Percentiles rank a stretch among this genome's conserved stretches.
Conservation (phyloP, 169 alveolate genomes). For the Plasmodium knowlesi region DNA sequence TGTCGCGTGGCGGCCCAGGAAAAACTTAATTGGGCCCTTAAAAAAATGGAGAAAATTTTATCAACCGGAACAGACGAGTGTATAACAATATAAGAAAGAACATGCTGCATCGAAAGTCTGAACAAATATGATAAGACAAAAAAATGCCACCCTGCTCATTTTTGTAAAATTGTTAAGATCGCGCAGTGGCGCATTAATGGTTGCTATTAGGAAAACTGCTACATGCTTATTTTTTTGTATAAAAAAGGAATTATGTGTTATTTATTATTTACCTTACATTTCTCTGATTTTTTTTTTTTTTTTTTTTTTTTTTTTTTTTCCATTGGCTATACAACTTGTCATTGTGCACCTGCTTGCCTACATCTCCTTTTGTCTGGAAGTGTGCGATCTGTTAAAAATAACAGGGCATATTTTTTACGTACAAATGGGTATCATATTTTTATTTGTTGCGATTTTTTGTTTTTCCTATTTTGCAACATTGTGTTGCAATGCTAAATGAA, state of each 20-base stretch:
- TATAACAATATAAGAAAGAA: background rate
- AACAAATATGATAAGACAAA: background rate
- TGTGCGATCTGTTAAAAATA: slow-evolving; percentile 5
- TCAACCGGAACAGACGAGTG: background rate
- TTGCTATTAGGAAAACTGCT: background rate
- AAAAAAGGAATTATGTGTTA: background rate
- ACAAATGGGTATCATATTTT: background rate
- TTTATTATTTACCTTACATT: background rate
- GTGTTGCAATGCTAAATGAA: background rate
- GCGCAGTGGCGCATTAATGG: background rate
- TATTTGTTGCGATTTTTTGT: background rate
- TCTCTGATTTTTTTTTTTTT: slow-evolving; percentile 2
- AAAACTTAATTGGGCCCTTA: background rate
- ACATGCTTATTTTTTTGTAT: slow-evolving; percentile 6
- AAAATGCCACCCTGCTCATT: background rate
- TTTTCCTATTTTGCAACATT: background rate
- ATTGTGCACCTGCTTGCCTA: slow-evolving; percentile 74
- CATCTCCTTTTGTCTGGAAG: slow-evolving; percentile 2
- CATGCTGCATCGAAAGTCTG: background rate
- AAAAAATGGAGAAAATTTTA: background rate
- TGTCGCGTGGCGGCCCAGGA: background rate
- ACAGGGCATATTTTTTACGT: slow-evolving; percentile 7
- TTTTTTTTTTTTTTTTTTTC: slow-evolving; percentile 35
- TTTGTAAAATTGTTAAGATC: background rate
- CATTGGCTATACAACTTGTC: background rate